These are phyloP conservation scores for Galerina marginata DNA, from an alignment of 768 basidiomycete species.

Conservation along the genomic window DNA sequence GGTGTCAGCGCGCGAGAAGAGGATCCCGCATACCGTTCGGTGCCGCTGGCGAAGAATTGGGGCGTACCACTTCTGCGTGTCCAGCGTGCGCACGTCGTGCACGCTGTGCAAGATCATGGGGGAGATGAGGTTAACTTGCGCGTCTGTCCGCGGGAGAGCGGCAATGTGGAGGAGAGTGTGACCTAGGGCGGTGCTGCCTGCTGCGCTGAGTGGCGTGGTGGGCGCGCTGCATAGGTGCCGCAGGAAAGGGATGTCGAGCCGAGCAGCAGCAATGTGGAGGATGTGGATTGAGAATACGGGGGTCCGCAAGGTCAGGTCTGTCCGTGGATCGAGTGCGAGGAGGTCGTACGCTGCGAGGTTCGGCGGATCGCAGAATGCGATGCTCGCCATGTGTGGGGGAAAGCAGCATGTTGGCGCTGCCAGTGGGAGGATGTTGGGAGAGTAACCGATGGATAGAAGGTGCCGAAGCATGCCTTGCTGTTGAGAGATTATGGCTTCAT, in stretches of 20 bases:
- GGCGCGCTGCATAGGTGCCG: not conserved
- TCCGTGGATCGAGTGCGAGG: not conserved
- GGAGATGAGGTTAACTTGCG: not conserved
- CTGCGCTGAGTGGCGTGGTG: not conserved
- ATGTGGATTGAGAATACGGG: too few relatives aligned
- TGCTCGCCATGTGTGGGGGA: not conserved
- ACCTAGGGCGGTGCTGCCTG: not conserved
- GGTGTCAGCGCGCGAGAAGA: not conserved
- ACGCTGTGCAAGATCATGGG: not conserved
- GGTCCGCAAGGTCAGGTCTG: too few relatives aligned
- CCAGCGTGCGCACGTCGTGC: constrained; percentile 2
- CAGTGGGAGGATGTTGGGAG: constrained; percentile 1
- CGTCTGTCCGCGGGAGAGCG: not conserved
- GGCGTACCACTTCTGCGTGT: not conserved
- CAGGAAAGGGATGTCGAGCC: not conserved
- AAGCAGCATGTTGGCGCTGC: not conserved
- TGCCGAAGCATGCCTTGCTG: not conserved
- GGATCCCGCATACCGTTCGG: not conserved
- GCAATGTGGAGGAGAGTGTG: not conserved
- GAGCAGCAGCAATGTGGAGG: not conserved
- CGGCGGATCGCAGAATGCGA: not conserved
- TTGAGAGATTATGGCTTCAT: not conserved
- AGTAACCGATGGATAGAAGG: not conserved
- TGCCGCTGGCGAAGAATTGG: not conserved
- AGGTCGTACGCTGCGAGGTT: not conserved